A percentile compares a stretch with the other conserved stretches of the same genome.
phyloP scores from a whole-genome alignment of 495 filamentous ascomycete species.

The Parathielavia hyrcaniae region DNA sequence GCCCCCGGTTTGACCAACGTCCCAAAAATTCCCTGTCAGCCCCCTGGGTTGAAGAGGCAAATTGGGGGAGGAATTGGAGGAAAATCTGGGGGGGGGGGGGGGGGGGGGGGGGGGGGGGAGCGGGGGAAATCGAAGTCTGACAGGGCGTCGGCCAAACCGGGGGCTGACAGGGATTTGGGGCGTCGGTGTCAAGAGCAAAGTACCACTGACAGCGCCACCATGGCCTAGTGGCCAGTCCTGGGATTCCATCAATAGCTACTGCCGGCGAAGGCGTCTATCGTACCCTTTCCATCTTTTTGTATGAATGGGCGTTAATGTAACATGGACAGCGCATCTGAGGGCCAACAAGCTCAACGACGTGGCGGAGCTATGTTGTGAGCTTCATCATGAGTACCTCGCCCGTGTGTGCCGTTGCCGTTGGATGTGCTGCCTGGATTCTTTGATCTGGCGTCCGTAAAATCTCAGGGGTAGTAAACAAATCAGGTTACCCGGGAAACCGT shows the following conservation, averaged over 20 bases:
- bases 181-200: no score
- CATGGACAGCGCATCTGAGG: neutral
- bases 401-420: neutral
- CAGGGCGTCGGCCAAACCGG: no score
- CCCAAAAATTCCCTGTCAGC: no score
- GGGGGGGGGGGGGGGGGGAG: no score
- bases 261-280: neutral
- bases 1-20: no score
- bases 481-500: neutral
- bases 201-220: no score
- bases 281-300: neutral
- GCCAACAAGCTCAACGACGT: neutral
- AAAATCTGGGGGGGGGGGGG: no score
- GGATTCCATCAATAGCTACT: no score
- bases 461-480: conserved; percentile 3
- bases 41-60: no score
- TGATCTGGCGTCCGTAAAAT: neutral
- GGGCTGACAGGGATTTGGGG: no score
- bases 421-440: neutral
- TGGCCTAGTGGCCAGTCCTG: neutral
- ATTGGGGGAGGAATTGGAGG: no score
- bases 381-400: neutral
- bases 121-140: no score
- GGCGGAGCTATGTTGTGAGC: neutral
- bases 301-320: neutral